These are phyloP conservation scores for Lactarius hatsudake DNA, from an alignment of 768 basidiomycete genomes.

Conservation along the genomic window DNA sequence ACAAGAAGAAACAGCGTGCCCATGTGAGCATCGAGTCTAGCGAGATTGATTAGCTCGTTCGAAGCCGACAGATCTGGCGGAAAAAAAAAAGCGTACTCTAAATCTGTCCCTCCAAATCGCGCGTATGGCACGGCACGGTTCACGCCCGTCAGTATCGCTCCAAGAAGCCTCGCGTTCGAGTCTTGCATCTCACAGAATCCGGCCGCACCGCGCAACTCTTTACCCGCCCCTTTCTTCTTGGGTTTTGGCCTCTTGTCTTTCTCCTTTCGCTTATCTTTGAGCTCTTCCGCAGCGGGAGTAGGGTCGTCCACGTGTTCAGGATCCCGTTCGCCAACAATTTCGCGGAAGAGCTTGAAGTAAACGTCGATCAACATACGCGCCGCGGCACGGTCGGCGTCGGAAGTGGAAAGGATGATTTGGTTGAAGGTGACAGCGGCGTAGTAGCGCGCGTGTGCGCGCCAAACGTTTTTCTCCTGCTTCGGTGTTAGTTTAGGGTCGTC, in stretches of 20 bases:
- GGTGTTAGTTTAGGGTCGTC: conserved; percentile 33
- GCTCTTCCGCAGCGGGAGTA: conserved; percentile 41
- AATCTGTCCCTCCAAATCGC: conserved; percentile 65
- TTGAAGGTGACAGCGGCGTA: conserved; percentile 94
- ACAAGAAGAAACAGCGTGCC: conserved; percentile 94
- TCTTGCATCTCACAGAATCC: conserved; percentile 78
- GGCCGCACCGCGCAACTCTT: conserved; percentile 53
- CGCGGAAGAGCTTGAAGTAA: conserved; percentile 93
- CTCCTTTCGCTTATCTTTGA: conserved; percentile 28
- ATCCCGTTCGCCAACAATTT: conserved; percentile 67
- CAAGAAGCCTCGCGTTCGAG: conserved; percentile 74
- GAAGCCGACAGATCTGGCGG: neutral
- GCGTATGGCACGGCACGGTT: conserved; percentile 95
- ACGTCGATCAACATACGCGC: conserved; percentile 79
- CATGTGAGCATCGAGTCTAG: conserved; percentile 80
- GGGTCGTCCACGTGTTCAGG: conserved; percentile 40
- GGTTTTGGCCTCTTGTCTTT: conserved; percentile 31
- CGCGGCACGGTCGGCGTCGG: conserved; percentile 64
- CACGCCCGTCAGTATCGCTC: conserved; percentile 89
- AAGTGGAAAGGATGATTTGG: conserved; percentile 71
- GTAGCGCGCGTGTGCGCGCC: conserved; percentile 77
- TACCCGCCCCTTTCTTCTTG: conserved; percentile 37
- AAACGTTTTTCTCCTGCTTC: conserved; percentile 40
- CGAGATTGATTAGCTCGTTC: neutral
- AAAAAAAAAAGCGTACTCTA: conserved; percentile 47